Conservation (phyloP, 208 protist genomes). For the Leishmania aethiopica region DNA sequence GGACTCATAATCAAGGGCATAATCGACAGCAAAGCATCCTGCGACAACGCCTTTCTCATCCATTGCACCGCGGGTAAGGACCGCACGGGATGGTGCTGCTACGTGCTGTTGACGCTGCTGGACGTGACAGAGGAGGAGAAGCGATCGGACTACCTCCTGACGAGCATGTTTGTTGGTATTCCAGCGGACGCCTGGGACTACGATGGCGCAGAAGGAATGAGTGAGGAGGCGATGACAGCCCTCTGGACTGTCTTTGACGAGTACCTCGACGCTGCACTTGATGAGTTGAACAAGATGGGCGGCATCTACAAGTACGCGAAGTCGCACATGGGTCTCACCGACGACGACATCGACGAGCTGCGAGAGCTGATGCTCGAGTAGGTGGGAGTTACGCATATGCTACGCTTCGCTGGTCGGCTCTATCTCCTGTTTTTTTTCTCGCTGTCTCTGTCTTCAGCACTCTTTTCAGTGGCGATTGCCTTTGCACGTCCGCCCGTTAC, state of each 20-base stretch:
- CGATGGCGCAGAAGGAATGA: constrained; percentile 15
- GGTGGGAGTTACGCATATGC: background rate
- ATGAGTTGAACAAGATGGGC: constrained; percentile 27
- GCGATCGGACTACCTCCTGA: constrained; percentile 41
- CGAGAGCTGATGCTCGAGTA: constrained; percentile 43
- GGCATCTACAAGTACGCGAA: constrained; percentile 35
- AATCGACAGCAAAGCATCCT: constrained; percentile 14
- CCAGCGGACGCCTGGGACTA: constrained; percentile 25
- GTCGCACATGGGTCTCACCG: constrained; percentile 38
- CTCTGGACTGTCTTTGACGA: constrained; percentile 29
- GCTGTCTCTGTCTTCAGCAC: background rate
- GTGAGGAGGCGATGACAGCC: constrained; percentile 28
- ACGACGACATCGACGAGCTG: constrained; percentile 36
- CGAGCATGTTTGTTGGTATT: constrained; percentile 34
- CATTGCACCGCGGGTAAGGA: constrained; percentile 65
- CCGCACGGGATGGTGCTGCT: constrained; percentile 37
- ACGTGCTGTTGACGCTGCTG: constrained; percentile 35
- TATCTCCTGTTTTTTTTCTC: background rate
- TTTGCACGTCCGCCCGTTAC: background rate
- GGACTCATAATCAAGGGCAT: constrained; percentile 36
- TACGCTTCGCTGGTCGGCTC: background rate
- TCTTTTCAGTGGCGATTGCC: background rate
- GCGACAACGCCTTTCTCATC: constrained; percentile 33
- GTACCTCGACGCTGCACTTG: constrained; percentile 31
- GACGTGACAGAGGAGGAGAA: constrained; percentile 34